A percentile compares a stretch with the other conserved stretches of the same genome.
These are phyloP conservation scores for Dendrobium chrysotoxum DNA, from an alignment of 106 monocot genomes.

Conservation along the genomic window DNA sequence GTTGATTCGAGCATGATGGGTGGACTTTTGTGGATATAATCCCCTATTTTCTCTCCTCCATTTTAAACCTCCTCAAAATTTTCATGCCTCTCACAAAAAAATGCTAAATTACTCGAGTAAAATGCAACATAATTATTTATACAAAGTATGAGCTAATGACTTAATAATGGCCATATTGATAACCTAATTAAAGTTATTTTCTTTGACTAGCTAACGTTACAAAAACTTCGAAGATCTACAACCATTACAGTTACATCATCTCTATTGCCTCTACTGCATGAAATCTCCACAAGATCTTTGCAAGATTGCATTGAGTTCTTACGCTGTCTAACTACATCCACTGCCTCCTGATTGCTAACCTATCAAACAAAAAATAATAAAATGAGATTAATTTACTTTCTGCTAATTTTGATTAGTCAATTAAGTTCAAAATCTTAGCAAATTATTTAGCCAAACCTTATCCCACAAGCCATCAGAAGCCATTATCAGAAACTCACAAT, in stretches of 20 bases:
- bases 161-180: no score
- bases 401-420: no score
- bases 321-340: conserved; percentile 32
- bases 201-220: neutral
- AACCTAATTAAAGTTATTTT: neutral
- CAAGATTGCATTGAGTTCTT: conserved; percentile 30
- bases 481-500: conserved; percentile 43
- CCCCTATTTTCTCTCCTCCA: no score
- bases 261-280: conserved; percentile 45
- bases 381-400: neutral
- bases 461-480: conserved; percentile 69
- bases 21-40: no score
- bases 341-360: conserved; percentile 71
- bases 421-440: neutral
- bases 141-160: no score
- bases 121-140: no score
- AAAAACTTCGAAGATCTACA: conserved; percentile 48
- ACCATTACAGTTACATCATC: conserved; percentile 88
- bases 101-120: no score
- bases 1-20: no score
- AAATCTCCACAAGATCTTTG: conserved; percentile 42
- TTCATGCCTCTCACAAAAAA: no score
- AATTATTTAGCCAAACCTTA: neutral
- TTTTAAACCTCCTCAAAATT: no score
- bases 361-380: conserved; percentile 1